Percentiles rank a stretch among this genome's conserved stretches.
These are phyloP conservation scores for Vaccinium myrtillus DNA, from an alignment of 148 eudicot species.

Conservation along the genomic window DNA sequence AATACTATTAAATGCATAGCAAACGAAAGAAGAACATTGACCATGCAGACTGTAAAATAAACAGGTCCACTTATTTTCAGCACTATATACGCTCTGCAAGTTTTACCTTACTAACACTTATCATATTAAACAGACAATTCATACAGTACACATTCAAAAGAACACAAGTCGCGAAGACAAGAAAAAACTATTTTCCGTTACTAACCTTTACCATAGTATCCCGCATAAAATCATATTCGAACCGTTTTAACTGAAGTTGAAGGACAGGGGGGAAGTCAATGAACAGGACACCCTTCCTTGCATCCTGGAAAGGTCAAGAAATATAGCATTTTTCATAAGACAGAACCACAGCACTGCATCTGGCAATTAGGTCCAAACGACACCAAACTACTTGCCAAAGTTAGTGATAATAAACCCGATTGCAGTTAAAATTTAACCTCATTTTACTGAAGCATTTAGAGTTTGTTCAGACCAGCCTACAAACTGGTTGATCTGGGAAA, in stretches of 20 bases:
- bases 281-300: conserved; percentile 82
- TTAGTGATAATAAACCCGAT: background rate
- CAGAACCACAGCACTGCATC: background rate
- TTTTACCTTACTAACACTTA: background rate
- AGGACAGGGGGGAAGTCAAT: conserved; percentile 91
- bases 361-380: background rate
- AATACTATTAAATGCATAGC: background rate
- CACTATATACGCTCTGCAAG: background rate
- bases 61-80: background rate
- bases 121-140: background rate
- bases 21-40: background rate
- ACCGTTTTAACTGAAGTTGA: conserved; percentile 82
- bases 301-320: conserved; percentile 51
- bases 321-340: conserved; percentile 1
- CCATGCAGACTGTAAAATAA: background rate
- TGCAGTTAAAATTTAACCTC: background rate
- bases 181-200: conserved; percentile 1
- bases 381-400: background rate
- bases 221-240: conserved; percentile 82
- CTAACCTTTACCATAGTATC: conserved; percentile 85
- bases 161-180: background rate
- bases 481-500: background rate
- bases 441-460: conserved; percentile 11
- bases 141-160: background rate
- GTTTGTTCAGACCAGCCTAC: background rate